Evolutionary conservation across 495 filamentous ascomycete genomes (phyloP).

Genomic region (Cercophora newfieldiana): DNA sequence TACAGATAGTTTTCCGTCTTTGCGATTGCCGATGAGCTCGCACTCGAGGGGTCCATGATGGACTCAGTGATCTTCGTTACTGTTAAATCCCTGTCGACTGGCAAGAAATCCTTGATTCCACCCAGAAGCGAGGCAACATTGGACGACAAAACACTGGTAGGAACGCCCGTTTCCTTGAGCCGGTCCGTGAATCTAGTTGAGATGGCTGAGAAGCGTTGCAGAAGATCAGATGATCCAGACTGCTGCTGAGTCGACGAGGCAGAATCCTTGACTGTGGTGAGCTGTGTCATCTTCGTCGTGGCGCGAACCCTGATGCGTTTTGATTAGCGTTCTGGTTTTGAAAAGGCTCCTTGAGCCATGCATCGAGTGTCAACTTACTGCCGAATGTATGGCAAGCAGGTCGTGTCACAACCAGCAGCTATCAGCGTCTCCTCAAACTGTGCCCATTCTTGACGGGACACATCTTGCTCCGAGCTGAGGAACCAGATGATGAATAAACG

Average conservation of each 20-base stretch:
- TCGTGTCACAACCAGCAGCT: constrained; percentile 68
- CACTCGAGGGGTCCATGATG: constrained; percentile 92
- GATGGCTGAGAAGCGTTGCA: constrained; percentile 85
- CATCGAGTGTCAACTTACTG: constrained; percentile 52
- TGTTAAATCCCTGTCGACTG: constrained; percentile 91
- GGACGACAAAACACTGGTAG: constrained; percentile 56
- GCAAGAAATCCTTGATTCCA: constrained; percentile 98
- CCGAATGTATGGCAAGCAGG: constrained; percentile 80
- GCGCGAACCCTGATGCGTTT: constrained; percentile 70
- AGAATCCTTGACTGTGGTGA: constrained; percentile 73
- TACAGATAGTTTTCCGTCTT: constrained; percentile 99
- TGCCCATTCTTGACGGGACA: constrained; percentile 76
- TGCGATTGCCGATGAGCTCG: constrained; percentile 86
- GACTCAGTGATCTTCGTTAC: constrained; percentile 97
- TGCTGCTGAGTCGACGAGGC: constrained; percentile 57
- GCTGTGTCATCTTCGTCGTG: constrained; percentile 98
- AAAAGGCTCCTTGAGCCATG: background rate
- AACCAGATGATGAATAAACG: constrained; percentile 97
- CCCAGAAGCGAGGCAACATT: constrained; percentile 95
- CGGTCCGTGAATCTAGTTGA: constrained; percentile 90
- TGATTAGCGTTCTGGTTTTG: constrained; percentile 30
- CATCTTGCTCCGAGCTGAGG: constrained; percentile 89
- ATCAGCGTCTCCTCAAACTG: constrained; percentile 86
- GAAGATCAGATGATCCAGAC: constrained; percentile 67
- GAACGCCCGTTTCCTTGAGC: constrained; percentile 80